phyloP scores from a whole-genome alignment of 768 basidiomycete species.

The Panellus pusillus region DNA sequence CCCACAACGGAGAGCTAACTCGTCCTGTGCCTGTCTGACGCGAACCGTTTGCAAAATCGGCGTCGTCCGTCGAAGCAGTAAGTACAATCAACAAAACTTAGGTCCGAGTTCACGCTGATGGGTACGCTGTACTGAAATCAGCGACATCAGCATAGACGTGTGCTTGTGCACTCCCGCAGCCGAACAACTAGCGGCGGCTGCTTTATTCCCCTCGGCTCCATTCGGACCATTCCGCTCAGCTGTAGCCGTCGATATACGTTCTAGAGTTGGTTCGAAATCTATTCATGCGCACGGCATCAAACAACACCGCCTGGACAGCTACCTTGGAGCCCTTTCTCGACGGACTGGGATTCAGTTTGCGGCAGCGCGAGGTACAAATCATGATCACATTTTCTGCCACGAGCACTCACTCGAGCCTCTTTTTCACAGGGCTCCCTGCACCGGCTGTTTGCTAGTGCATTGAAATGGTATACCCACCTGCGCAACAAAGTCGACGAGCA shows the following conservation, averaged over 20 bases:
- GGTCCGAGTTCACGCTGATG: too few relatives aligned
- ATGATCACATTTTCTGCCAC: too few relatives aligned
- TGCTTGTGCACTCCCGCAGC: constrained; percentile 4
- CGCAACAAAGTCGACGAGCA: not conserved
- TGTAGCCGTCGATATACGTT: constrained; percentile 27
- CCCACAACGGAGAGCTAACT: too few relatives aligned
- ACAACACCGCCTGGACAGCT: constrained; percentile 21
- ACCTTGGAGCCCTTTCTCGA: constrained; percentile 13
- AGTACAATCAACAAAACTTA: too few relatives aligned
- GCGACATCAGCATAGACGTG: too few relatives aligned
- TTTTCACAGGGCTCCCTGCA: not conserved
- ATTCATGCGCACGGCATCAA: not conserved
- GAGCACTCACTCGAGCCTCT: too few relatives aligned
- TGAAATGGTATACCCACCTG: constrained; percentile 1
- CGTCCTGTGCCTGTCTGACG: too few relatives aligned
- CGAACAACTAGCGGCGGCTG: constrained; percentile 21
- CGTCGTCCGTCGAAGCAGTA: too few relatives aligned
- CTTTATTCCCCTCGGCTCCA: constrained; percentile 30
- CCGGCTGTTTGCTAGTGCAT: not conserved
- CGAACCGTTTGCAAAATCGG: too few relatives aligned
- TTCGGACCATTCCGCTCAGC: constrained; percentile 22
- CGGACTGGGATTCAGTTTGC: not conserved
- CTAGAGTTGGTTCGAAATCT: too few relatives aligned
- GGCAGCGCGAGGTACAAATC: not conserved
- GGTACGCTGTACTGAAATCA: too few relatives aligned